These are phyloP conservation scores for Albifimbria verrucaria DNA, from an alignment of 2,329 filamentous ascomycete species.

Conservation along the genomic window DNA sequence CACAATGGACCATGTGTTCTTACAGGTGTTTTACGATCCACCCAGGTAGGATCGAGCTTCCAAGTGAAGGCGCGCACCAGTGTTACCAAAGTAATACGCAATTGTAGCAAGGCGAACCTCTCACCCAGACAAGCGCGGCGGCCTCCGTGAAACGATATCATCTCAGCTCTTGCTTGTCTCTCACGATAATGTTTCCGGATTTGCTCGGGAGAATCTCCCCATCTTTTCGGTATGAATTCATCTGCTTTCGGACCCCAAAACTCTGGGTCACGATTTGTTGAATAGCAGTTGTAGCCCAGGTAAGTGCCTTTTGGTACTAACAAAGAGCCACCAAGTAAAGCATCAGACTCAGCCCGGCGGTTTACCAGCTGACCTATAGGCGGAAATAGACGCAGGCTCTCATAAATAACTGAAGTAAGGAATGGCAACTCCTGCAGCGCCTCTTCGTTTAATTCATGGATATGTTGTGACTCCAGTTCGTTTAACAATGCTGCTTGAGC, in stretches of 20 bases:
- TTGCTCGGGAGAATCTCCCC: constrained; percentile 30
- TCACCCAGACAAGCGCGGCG: constrained; percentile 37
- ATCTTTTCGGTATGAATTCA: constrained; percentile 35
- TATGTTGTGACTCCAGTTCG: constrained; percentile 22
- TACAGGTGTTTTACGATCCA: constrained; percentile 29
- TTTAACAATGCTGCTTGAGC: constrained; percentile 26
- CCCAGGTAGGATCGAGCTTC: constrained; percentile 28
- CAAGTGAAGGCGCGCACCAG: constrained; percentile 24
- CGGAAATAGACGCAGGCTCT: constrained; percentile 44
- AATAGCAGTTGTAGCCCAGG: constrained; percentile 37
- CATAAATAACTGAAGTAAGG: constrained; percentile 41
- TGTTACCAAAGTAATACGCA: constrained; percentile 29
- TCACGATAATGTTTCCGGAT: constrained; percentile 31
- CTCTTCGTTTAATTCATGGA: constrained; percentile 10
- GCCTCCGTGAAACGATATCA: constrained; percentile 40
- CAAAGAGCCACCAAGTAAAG: constrained; percentile 23
- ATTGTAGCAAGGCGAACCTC: constrained; percentile 34
- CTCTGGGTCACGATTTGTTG: constrained; percentile 30
- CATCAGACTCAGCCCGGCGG: constrained; percentile 26
- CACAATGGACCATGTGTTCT: constrained; percentile 6
- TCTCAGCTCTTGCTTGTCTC: constrained; percentile 31
- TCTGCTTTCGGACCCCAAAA: constrained; percentile 30
- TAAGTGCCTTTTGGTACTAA: constrained; percentile 32
- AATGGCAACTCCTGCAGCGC: constrained; percentile 32
- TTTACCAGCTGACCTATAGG: constrained; percentile 49